Base-by-base conservation (phyloP, 768 basidiomycete genomes). In the Auriculariales sp. region DNA sequence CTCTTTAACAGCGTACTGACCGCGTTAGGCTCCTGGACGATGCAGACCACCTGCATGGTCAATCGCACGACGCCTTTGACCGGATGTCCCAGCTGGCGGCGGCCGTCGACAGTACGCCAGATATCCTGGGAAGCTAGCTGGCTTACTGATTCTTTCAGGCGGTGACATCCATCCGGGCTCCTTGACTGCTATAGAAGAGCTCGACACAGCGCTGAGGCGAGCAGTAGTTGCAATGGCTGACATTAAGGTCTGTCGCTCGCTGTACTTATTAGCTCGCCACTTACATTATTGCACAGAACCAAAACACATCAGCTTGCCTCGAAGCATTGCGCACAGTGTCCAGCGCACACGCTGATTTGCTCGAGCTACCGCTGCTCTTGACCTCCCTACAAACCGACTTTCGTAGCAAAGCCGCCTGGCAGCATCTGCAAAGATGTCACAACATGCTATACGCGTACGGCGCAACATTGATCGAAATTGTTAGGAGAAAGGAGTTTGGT, bases 381-480 rank as follows among this genome's bases (percentile, higher is more conserved):
- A 68, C 73, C 0, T 63, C 68, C 2, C 68, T 97, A 1, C 88
- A 93, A 59, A 60, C 73, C 1, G 81, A 78, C 58, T 78, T 93
- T 55, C 72, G 83, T n/a, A 70, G 50, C 72, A 87, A 68, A 59
- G 87, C 79, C 28, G 84, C 83, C 52, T 97, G 97, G 60, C 73
- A 83, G n/a, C 91, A 98, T 63, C 83, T 98, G 12, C 78, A 83
- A 46, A 74, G 94, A 15, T 68, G 97, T 35, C 91, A 94, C 60
- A 81, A 75, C 49, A 86, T 97, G 78, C 63, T 93, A 1, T 92
- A 90, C 59, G 90, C 88, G 0, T 98, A 98, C 62, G 85, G 87
- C 0, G 86, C 88, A 1, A 90, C 91, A 0, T 74, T 95, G 7
- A 74, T 92, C 15, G 94, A 98, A 64, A 79, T 97, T 28, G 86